phyloP scores from a whole-genome alignment of 106 monocot species.

The Dioscorea zingiberensis region DNA sequence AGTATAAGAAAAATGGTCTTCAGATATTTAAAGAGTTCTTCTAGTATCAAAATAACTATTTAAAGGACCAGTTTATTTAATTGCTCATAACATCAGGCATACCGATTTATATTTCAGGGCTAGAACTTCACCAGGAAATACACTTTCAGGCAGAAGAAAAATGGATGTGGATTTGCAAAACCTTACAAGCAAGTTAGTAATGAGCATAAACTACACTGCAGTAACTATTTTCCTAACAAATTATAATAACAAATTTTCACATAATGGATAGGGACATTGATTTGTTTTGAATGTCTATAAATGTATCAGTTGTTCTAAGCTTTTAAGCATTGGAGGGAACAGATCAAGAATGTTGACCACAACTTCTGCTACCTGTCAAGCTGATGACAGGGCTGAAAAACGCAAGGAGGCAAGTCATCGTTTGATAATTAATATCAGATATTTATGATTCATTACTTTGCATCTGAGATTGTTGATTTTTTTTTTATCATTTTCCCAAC shows the following conservation, averaged over 20 bases:
- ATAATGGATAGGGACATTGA: not conserved
- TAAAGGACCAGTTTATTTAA: too few relatives aligned
- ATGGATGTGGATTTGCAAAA: slow-evolving; percentile 1
- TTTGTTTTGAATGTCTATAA: not conserved
- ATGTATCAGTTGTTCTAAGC: slow-evolving; percentile 18
- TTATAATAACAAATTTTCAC: not conserved
- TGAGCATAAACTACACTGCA: not conserved
- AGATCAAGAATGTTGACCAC: not conserved
- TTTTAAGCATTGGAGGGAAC: slow-evolving; percentile 3
- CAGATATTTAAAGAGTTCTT: too few relatives aligned
- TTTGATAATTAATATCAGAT: not conserved
- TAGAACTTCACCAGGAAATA: slow-evolving; percentile 2
- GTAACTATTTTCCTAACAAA: not conserved
- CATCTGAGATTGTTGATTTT: not conserved
- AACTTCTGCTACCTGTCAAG: slow-evolving; percentile 4
- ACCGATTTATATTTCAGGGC: slow-evolving; percentile 1
- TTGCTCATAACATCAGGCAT: too few relatives aligned
- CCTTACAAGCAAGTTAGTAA: slow-evolving; percentile 11
- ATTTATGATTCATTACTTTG: not conserved
- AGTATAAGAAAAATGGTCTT: not conserved
- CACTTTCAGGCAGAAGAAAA: not conserved
- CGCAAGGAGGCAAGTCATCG: slow-evolving; percentile 11
- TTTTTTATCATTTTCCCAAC: too few relatives aligned
- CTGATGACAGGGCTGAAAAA: slow-evolving; percentile 22
- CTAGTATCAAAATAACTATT: too few relatives aligned